Evolutionary conservation across 495 filamentous ascomycete genomes (phyloP), one percentile per base, ranked within the genome.

Genomic region (Sabuloglossum arenarium): DNA sequence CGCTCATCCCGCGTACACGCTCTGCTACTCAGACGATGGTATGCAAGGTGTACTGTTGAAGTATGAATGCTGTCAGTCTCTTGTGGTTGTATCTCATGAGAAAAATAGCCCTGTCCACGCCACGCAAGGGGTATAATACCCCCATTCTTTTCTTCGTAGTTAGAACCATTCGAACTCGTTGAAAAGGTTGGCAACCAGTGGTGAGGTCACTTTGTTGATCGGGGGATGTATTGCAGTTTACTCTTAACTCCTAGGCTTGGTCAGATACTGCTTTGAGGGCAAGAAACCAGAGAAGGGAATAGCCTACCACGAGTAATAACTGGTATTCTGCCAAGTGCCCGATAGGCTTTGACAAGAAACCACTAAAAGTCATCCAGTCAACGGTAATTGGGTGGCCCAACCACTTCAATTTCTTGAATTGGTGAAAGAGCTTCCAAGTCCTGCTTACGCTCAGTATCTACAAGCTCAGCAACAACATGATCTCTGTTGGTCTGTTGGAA

Each of bases 251-350:
- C 86, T 95, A 65, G 47, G n/a, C 39, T 10, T n/a, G n/a, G 39
- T 19, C n/a, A 21, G 21, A 19, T 21, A 6, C 3, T 21, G 19
- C n/a, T 43, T 21, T 5, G n/a, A 43, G 12, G 5, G 21, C 21
- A 5, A 43, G 4, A 12, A 21, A 10, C 39, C 19, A 43, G 9
- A 10, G 21, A 43, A 43, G 21, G n/a, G 24, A 24, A 51, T 23
- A 25, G 66, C 76, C 59, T 73, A 94, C 88, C 71, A 81, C 81
- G 28, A 98, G 74, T 45, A 98, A 75, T 12, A 97, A 70, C 19
- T 91, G 93, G 64, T 97, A 98, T 67, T 94, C 94, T 46, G 87
- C 82, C 54, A 98, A 72, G 55, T 93, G 79, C 68, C 97, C 93
- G 72, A 98, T 94, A 6, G 91, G 91, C 64, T 97, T 98, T 56